These are phyloP conservation scores for Sequoia sempervirens DNA, from an alignment of 75 land plant species.

Conservation along the genomic window DNA sequence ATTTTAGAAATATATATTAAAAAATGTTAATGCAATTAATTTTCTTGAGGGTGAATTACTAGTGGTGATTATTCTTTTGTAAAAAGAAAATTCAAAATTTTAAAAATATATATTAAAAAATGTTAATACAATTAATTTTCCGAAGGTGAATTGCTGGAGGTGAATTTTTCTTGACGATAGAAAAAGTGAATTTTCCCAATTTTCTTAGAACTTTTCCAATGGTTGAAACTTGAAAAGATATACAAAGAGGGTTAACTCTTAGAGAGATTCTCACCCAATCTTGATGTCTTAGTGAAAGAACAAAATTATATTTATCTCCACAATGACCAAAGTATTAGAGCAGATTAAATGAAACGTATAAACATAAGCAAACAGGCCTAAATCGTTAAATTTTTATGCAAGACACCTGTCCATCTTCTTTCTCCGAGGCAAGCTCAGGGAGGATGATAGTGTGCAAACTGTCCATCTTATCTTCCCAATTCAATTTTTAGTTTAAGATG, in stretches of 20 bases:
- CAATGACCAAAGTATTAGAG: not conserved
- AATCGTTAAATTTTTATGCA: not conserved
- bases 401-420: not conserved
- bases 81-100: too few relatives aligned
- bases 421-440: not conserved
- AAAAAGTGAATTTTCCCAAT: too few relatives aligned
- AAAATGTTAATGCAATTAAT: too few relatives aligned
- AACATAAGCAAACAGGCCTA: not conserved
- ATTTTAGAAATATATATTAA: too few relatives aligned
- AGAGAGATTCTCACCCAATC: not conserved
- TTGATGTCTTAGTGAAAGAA: conserved; percentile 10
- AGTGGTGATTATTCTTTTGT: too few relatives aligned
- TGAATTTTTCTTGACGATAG: too few relatives aligned
- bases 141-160: too few relatives aligned
- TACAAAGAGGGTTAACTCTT: not conserved
- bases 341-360: not conserved
- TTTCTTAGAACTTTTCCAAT: too few relatives aligned
- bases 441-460: not conserved
- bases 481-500: not conserved
- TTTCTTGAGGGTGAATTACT: too few relatives aligned
- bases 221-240: not conserved
- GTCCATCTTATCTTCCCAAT: not conserved
- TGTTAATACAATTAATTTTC: too few relatives aligned
- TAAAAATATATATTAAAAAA: too few relatives aligned
- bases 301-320: not conserved